These are phyloP conservation scores for Globisporangium viniferum DNA, from an alignment of 352 stramenopile genomes.

Conservation along the genomic window DNA sequence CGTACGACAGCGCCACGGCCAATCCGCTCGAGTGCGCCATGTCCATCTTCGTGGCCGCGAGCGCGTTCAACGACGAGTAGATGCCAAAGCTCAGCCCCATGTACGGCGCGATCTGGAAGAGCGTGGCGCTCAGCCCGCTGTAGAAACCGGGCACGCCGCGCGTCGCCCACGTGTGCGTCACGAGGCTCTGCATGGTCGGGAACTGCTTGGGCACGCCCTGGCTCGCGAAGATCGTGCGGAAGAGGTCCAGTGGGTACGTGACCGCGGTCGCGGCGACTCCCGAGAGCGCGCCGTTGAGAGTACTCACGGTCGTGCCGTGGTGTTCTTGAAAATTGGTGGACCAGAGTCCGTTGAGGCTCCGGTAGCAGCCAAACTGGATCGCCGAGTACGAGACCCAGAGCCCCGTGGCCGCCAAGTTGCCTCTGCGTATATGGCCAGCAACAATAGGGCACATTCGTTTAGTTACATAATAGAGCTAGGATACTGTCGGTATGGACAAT, in stretches of 20 bases:
- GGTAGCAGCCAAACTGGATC: slow-evolving; percentile 72
- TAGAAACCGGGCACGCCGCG: slow-evolving; percentile 88
- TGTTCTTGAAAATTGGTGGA: slow-evolving; percentile 17
- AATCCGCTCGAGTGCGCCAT: slow-evolving; percentile 16
- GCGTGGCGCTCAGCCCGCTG: slow-evolving; percentile 78
- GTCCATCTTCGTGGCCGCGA: slow-evolving; percentile 22
- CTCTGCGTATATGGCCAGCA: slow-evolving; percentile 13
- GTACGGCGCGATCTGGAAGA: slow-evolving; percentile 94
- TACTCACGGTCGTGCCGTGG: slow-evolving; percentile 42
- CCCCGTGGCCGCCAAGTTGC: slow-evolving; percentile 69
- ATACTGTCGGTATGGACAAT: background rate
- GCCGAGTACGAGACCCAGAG: slow-evolving; percentile 84
- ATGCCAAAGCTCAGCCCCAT: slow-evolving; percentile 96
- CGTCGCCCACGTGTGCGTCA: slow-evolving; percentile 59
- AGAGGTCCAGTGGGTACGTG: slow-evolving; percentile 95
- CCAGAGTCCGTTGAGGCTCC: slow-evolving; percentile 45
- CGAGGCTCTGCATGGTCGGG: slow-evolving; percentile 76
- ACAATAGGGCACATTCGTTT: background rate
- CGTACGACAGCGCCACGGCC: slow-evolving; percentile 43
- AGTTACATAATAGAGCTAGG: background rate
- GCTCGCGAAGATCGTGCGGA: slow-evolving; percentile 91
- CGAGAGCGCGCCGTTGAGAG: slow-evolving; percentile 81
- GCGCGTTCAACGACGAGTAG: slow-evolving; percentile 71
- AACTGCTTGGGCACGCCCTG: slow-evolving; percentile 85
- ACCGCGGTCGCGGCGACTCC: slow-evolving; percentile 84